Evolutionary conservation across 148 eudicot genomes (phyloP).

Genomic region (Vaccinium vitisidaea): DNA sequence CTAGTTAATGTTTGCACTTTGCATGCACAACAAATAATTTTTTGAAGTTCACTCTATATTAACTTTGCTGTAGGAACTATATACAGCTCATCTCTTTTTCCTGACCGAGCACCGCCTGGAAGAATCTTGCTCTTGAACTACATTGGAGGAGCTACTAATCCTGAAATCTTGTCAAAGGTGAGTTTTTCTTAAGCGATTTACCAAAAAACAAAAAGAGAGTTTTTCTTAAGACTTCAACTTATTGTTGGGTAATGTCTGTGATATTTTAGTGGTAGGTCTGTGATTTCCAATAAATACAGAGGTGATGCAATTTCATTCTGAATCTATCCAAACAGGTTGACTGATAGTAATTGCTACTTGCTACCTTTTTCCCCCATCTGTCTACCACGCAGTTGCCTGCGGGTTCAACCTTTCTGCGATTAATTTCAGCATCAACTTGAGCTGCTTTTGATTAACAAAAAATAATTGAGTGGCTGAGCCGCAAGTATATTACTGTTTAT

Average conservation of each 20-base stretch:
- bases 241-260: neutral
- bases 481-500: neutral
- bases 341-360: constrained; percentile 5
- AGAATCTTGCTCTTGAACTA: constrained; percentile 71
- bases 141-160: constrained; percentile 82
- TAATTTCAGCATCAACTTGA: neutral
- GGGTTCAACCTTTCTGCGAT: neutral
- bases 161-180: constrained; percentile 70
- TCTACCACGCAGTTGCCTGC: neutral
- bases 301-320: neutral
- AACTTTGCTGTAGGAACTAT: constrained; percentile 55
- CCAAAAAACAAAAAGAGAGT: neutral
- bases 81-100: constrained; percentile 88
- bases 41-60: neutral
- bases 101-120: constrained; percentile 85
- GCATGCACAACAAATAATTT: neutral
- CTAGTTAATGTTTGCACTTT: neutral
- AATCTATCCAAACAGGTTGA: constrained; percentile 6
- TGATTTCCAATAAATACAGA: neutral
- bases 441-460: neutral
- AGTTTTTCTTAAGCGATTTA: too few relatives aligned
- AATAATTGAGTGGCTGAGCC: neutral
- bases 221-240: neutral
- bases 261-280: neutral
- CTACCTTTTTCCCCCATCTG: neutral